phyloP scores from a whole-genome alignment of 768 basidiomycete genomes.

The Calocybe gangraenosa region DNA sequence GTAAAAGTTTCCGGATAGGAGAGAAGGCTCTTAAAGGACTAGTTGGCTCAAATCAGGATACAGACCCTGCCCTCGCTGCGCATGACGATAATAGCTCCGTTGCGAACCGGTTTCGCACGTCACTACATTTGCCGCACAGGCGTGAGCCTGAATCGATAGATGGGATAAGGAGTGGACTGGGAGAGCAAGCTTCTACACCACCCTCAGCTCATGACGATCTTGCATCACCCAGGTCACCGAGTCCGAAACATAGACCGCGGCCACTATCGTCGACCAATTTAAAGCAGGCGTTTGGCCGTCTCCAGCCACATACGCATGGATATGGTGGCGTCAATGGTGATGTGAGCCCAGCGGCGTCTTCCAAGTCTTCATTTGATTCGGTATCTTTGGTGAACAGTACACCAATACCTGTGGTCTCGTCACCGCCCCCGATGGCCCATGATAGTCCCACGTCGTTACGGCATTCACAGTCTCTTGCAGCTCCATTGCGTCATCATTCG shows the following conservation, averaged over 20 bases:
- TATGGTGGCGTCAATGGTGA: constrained; percentile 6
- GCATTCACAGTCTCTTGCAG: too few species aligned
- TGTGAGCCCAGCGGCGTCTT: constrained; percentile 9
- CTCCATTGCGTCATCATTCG: constrained; percentile 13
- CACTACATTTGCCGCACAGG: constrained; percentile 9
- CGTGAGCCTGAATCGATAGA: constrained; percentile 11
- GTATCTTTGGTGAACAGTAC: background rate
- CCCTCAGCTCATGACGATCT: constrained; percentile 2
- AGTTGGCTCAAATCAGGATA: constrained; percentile 9
- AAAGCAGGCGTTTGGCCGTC: background rate
- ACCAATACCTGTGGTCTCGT: background rate
- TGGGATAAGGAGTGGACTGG: background rate
- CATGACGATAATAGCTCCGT: background rate
- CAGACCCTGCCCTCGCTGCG: background rate
- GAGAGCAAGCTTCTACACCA: constrained; percentile 1
- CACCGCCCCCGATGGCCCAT: background rate
- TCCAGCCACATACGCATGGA: constrained; percentile 2
- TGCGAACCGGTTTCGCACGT: constrained; percentile 9
- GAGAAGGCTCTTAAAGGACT: constrained; percentile 24
- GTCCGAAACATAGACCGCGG: background rate
- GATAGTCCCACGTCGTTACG: background rate
- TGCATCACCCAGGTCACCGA: background rate
- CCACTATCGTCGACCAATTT: constrained; percentile 1
- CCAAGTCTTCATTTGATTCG: constrained; percentile 9
- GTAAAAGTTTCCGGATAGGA: constrained; percentile 41